Conservation (phyloP, 2,329 filamentous ascomycete species). For the Verticillium isaacii region DNA sequence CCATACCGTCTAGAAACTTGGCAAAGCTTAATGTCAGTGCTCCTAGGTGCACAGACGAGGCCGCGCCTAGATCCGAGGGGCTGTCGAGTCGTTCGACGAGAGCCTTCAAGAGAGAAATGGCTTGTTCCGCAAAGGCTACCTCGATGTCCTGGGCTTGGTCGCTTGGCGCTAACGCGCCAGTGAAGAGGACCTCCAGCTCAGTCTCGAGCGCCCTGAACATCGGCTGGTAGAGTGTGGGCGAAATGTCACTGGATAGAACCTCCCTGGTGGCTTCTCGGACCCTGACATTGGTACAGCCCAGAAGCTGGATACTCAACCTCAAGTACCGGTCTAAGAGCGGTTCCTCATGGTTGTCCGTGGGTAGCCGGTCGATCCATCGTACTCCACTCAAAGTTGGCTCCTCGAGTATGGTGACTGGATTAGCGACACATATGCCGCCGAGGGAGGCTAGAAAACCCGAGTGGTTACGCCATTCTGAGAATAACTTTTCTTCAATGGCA, state of each 20-base stretch:
- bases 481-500: constrained; percentile 46
- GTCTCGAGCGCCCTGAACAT: constrained; percentile 62
- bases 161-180: constrained; percentile 45
- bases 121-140: constrained; percentile 63
- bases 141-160: constrained; percentile 54
- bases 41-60: constrained; percentile 60
- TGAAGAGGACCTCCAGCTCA: constrained; percentile 59
- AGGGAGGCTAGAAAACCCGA: constrained; percentile 65
- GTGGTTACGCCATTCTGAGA: constrained; percentile 65
- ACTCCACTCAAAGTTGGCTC: constrained; percentile 53
- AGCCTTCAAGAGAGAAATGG: constrained; percentile 57
- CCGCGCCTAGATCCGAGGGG: constrained; percentile 56
- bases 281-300: constrained; percentile 59
- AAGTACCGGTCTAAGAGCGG: constrained; percentile 56
- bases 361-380: constrained; percentile 60
- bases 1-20: constrained; percentile 57
- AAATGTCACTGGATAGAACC: constrained; percentile 61
- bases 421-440: constrained; percentile 60
- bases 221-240: constrained; percentile 55
- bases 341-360: constrained; percentile 56
- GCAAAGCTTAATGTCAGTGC: constrained; percentile 61
- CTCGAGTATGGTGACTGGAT: constrained; percentile 51
- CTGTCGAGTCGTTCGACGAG: constrained; percentile 62
- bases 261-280: constrained; percentile 65
- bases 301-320: constrained; percentile 58